These are phyloP conservation scores for Panellus pusillus DNA, from an alignment of 768 basidiomycete genomes.

Conservation along the genomic window DNA sequence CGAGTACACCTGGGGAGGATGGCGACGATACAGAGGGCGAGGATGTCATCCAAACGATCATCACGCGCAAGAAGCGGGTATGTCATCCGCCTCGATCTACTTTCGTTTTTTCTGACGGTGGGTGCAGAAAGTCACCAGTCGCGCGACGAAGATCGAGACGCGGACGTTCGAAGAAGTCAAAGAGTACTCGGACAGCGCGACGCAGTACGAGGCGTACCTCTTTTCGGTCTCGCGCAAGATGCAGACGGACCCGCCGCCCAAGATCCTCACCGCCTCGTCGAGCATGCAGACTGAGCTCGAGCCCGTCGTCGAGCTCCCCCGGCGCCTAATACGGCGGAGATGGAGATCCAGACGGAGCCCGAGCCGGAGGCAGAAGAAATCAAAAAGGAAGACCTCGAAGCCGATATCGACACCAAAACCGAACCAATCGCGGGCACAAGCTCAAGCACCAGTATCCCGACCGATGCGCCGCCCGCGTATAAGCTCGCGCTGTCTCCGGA, in stretches of 20 bases:
- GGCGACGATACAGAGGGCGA: conserved; percentile 64
- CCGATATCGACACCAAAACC: too few species aligned
- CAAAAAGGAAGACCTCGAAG: conserved; percentile 39
- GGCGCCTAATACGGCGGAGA: conserved; percentile 46
- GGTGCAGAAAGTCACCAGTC: conserved; percentile 65
- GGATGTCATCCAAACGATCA: conserved; percentile 85
- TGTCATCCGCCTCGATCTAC: conserved; percentile 14
- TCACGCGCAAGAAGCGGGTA: conserved; percentile 80
- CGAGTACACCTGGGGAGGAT: conserved; percentile 37
- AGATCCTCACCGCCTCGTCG: conserved; percentile 44
- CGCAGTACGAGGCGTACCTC: conserved; percentile 64
- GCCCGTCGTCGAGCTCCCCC: conserved; percentile 28
- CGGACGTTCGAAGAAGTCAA: conserved; percentile 61
- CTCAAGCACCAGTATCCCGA: conserved; percentile 27
- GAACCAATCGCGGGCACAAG: too few species aligned
- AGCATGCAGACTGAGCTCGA: conserved; percentile 59
- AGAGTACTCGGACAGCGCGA: conserved; percentile 74
- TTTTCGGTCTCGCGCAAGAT: conserved; percentile 46
- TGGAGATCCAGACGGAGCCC: conserved; percentile 65
- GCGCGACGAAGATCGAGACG: conserved; percentile 51
- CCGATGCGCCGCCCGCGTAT: conserved; percentile 76
- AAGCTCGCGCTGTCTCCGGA: conserved; percentile 53
- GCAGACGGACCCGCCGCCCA: conserved; percentile 66
- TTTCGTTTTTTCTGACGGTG: conserved; percentile 6
- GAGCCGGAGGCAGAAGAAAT: too few species aligned